Evolutionary conservation across 345 rosid species (phyloP).

Genomic region (Linum usitatissimum): DNA sequence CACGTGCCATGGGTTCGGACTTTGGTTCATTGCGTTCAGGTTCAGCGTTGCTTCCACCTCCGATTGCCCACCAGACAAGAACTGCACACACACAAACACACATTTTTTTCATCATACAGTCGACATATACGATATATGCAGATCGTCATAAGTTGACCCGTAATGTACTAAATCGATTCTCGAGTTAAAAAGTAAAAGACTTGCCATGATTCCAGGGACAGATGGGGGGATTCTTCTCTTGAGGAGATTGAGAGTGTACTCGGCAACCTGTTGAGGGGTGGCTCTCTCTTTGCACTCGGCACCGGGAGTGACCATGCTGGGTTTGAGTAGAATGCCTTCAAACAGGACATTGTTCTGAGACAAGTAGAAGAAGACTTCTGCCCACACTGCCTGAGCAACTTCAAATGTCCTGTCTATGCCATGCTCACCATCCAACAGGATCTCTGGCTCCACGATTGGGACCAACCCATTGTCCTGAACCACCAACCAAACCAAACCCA

Average conservation of each 20-base stretch:
- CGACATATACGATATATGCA: too few relatives aligned
- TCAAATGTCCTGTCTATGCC: slow-evolving; percentile 88
- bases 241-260: slow-evolving; percentile 93
- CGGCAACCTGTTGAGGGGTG: slow-evolving; percentile 72
- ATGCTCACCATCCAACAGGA: slow-evolving; percentile 92
- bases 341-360: slow-evolving; percentile 94
- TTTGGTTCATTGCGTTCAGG: slow-evolving; percentile 94
- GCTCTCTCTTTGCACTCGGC: slow-evolving; percentile 86
- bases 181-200: slow-evolving; percentile 9
- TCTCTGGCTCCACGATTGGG: slow-evolving; percentile 99
- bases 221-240: slow-evolving; percentile 74
- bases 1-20: slow-evolving; percentile 87
- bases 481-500: slow-evolving; percentile 8
- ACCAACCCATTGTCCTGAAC: slow-evolving; percentile 87
- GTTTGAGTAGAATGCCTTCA: slow-evolving; percentile 95
- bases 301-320: slow-evolving; percentile 99
- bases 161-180: too few relatives aligned
- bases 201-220: slow-evolving; percentile 98
- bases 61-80: slow-evolving; percentile 98
- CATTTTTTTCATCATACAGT: not conserved
- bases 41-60: slow-evolving; percentile 95
- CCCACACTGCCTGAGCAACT: slow-evolving; percentile 94
- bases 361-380: slow-evolving; percentile 94
- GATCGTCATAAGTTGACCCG: too few relatives aligned
- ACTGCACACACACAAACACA: slow-evolving; percentile 32